phyloP scores from a whole-genome alignment of 139 green algal species.

The Chlamydomonas incerta region DNA sequence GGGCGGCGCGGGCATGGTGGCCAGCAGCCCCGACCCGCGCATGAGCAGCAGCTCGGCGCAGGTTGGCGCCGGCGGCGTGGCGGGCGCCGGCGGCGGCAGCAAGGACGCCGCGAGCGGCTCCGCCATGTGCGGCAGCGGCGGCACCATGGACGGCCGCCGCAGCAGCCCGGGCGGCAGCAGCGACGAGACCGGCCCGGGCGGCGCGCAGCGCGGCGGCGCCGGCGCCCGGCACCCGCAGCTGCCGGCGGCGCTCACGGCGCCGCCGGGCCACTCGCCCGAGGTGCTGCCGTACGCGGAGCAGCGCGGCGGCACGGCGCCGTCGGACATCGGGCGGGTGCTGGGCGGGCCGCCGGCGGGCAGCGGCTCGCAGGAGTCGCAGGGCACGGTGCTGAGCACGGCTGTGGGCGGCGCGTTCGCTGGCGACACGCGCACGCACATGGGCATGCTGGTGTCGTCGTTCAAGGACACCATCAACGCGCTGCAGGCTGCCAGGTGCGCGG shows the following conservation, averaged over 20 bases:
- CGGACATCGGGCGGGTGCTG: too few species aligned
- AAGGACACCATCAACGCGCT: conserved; percentile 44
- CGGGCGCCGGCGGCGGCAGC: conserved; percentile 7
- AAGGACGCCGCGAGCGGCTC: not conserved
- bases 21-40: not conserved
- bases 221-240: not conserved
- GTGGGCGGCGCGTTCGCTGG: conserved; percentile 26
- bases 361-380: not conserved
- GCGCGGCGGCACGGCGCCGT: not conserved
- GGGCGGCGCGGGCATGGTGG: too few species aligned
- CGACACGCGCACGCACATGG: conserved; percentile 41
- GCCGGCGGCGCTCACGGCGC: not conserved
- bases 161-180: conserved; percentile 23
- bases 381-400: conserved; percentile 13
- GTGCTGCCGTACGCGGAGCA: not conserved
- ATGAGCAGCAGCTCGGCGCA: not conserved
- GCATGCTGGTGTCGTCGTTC: conserved; percentile 38
- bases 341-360: too few species aligned
- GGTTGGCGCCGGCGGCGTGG: not conserved
- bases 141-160: not conserved
- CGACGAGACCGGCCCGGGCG: too few species aligned
- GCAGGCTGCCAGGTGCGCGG: conserved; percentile 6
- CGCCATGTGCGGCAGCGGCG: not conserved
- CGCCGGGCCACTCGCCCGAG: not conserved
- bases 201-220: not conserved